phyloP scores from a whole-genome alignment of 768 basidiomycete species.

The Scleroderma bovista region DNA sequence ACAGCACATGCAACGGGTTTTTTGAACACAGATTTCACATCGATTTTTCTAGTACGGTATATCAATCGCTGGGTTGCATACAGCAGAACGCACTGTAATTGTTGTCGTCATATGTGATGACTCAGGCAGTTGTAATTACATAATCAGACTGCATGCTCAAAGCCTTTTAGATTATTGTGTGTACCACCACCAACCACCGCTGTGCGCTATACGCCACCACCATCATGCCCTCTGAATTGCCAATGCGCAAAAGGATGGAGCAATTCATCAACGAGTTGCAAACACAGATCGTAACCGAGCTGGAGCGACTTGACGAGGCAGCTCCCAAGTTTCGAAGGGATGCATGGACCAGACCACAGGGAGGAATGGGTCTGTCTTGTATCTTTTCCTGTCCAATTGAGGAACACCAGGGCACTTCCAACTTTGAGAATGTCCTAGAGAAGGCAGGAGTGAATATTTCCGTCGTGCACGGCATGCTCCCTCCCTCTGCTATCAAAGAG shows the following conservation, averaged over 20 bases:
- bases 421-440: slow-evolving; percentile 59
- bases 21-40: too few species aligned
- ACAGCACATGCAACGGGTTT: too few species aligned
- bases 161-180: too few species aligned
- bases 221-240: slow-evolving; percentile 6
- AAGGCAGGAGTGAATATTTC: slow-evolving; percentile 97
- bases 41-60: too few species aligned
- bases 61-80: too few species aligned
- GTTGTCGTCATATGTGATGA: too few species aligned
- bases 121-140: too few species aligned
- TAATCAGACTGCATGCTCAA: too few species aligned
- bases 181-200: too few species aligned
- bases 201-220: too few species aligned
- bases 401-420: slow-evolving; percentile 28
- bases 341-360: slow-evolving; percentile 64
- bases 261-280: slow-evolving; percentile 74
- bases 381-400: slow-evolving; percentile 56
- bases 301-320: slow-evolving; percentile 75
- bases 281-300: slow-evolving; percentile 64
- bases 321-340: slow-evolving; percentile 76
- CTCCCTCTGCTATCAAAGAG: slow-evolving; percentile 85
- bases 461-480: slow-evolving; percentile 82
- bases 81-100: too few species aligned
- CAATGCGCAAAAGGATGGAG: slow-evolving; percentile 77
- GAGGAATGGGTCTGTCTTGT: slow-evolving; percentile 74